phyloP scores from a whole-genome alignment of 1,139 yeast species.

The Protomyces lactucae-debilis region DNA sequence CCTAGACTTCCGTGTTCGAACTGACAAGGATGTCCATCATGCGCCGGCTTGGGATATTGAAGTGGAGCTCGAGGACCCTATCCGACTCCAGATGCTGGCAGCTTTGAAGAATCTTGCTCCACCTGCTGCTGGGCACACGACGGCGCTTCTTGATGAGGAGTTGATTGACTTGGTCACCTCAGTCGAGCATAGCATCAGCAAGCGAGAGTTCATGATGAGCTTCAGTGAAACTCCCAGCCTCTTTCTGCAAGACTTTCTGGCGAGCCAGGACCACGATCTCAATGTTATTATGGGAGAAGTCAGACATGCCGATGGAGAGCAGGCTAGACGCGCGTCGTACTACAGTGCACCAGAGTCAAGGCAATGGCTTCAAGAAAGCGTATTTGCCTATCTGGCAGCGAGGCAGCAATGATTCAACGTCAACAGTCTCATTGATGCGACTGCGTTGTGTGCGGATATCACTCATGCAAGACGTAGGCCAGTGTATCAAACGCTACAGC shows the following conservation, averaged over 20 bases:
- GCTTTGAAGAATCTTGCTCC: slow-evolving; percentile 32
- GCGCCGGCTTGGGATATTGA: slow-evolving; percentile 53
- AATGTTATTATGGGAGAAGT: slow-evolving; percentile 70
- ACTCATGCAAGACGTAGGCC: no score
- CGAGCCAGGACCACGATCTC: slow-evolving; percentile 68
- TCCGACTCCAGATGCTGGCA: slow-evolving; percentile 44
- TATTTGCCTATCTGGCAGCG: slow-evolving; percentile 32
- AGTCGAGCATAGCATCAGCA: slow-evolving; percentile 59
- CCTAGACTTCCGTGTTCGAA: slow-evolving; percentile 69
- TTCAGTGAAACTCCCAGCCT: slow-evolving; percentile 71
- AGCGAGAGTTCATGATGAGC: slow-evolving; percentile 67
- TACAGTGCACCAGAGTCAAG: slow-evolving; percentile 29
- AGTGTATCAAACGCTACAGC: no score
- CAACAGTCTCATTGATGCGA: no score
- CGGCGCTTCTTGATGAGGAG: slow-evolving; percentile 56
- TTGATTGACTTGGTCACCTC: slow-evolving; percentile 61
- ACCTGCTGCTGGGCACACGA: neutral
- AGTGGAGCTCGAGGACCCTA: slow-evolving; percentile 55
- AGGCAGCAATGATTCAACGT: neutral
- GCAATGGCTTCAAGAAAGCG: slow-evolving; percentile 34
- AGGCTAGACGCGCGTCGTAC: slow-evolving; percentile 53
- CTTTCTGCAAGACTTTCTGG: slow-evolving; percentile 67
- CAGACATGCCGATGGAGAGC: slow-evolving; percentile 75
- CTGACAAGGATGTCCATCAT: slow-evolving; percentile 44
- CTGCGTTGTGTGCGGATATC: no score